These are phyloP conservation scores for Tetragonia tetragonoides DNA, from an alignment of 148 eudicot species.

Conservation along the genomic window DNA sequence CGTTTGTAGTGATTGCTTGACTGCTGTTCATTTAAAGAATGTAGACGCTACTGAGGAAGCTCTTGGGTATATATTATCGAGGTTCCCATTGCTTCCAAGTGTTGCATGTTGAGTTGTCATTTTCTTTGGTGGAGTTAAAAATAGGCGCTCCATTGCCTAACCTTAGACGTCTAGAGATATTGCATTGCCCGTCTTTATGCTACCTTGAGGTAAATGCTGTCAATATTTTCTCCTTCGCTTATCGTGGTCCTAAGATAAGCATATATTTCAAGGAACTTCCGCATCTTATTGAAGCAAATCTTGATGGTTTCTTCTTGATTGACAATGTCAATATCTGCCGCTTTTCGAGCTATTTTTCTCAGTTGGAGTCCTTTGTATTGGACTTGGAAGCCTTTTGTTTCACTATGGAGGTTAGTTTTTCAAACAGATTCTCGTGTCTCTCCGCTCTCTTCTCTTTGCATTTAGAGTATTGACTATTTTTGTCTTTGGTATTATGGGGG, in stretches of 20 bases:
- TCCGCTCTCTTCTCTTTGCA: no score
- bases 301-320: neutral
- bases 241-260: constrained; percentile 4
- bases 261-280: constrained; percentile 12
- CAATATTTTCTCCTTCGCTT: constrained; percentile 10
- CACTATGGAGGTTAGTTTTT: neutral
- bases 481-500: no score
- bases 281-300: constrained; percentile 8
- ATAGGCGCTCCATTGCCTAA: constrained; percentile 3
- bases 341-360: constrained; percentile 11
- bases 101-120: neutral
- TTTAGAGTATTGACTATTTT: no score
- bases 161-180: constrained; percentile 5
- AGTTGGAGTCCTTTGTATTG: constrained; percentile 7
- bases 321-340: neutral
- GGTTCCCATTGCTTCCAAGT: neutral
- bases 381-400: neutral
- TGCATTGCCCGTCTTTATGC: neutral
- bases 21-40: neutral
- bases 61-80: neutral
- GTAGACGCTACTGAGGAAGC: neutral
- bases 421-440: no score
- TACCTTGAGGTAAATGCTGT: constrained; percentile 13
- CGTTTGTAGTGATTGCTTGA: neutral
- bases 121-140: constrained; percentile 2